phyloP scores from a whole-genome alignment of 2,329 filamentous ascomycete genomes.

The Scytalidium sp. region DNA sequence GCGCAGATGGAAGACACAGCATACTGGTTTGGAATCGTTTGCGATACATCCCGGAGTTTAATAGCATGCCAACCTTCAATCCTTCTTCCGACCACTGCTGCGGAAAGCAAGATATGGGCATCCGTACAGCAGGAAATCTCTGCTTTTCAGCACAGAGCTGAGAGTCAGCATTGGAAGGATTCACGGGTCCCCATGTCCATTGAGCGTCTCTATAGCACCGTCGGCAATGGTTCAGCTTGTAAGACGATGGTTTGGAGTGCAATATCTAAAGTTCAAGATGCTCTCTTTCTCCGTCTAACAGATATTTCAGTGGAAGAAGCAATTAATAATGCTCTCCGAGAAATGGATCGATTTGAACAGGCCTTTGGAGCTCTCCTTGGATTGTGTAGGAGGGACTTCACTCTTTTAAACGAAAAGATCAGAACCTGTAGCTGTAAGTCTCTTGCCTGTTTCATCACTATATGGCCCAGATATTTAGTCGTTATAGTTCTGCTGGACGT shows the following conservation, averaged over 20 bases:
- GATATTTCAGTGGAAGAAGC: neutral
- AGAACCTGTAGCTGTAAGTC: slow-evolving; percentile 1
- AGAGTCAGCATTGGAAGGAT: neutral
- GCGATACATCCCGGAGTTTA: slow-evolving; percentile 1
- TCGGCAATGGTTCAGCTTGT: slow-evolving; percentile 1
- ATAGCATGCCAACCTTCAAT: slow-evolving; percentile 1
- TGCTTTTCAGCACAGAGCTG: neutral
- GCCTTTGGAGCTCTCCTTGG: neutral
- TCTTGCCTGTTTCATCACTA: neutral
- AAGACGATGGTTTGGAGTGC: slow-evolving; percentile 1
- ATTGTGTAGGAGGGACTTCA: neutral
- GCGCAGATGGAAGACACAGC: slow-evolving; percentile 1
- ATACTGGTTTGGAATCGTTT: slow-evolving; percentile 3
- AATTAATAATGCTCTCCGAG: neutral
- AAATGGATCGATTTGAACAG: slow-evolving; percentile 2
- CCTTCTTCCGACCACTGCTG: neutral
- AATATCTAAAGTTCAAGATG: slow-evolving; percentile 1
- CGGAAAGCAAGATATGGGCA: slow-evolving; percentile 1
- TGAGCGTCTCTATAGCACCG: neutral
- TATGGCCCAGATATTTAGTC: neutral
- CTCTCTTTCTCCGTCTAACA: neutral
- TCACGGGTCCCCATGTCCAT: neutral
- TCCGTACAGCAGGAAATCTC: neutral
- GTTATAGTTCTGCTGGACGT: neutral
- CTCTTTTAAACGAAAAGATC: slow-evolving; percentile 1